phyloP scores from a whole-genome alignment of 2,329 filamentous ascomycete species.

The Immersiporthe knoxdaviesiana region DNA sequence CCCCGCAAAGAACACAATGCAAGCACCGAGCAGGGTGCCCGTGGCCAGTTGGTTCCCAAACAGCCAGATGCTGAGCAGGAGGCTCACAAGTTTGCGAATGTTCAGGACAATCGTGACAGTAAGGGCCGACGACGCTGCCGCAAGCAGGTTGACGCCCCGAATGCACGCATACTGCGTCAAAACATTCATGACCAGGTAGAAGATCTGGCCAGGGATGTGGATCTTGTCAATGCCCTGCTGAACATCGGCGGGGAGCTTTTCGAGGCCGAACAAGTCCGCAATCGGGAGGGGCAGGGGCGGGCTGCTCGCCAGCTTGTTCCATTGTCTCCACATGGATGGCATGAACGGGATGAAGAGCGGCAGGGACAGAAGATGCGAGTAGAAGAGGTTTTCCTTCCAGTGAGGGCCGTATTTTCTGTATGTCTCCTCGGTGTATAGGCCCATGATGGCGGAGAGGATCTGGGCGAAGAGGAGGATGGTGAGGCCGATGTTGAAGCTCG shows the following conservation, averaged over 20 bases:
- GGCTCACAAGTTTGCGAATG: constrained; percentile 88
- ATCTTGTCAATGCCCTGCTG: constrained; percentile 44
- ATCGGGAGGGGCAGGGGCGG: constrained; percentile 57
- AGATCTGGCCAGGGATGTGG: constrained; percentile 68
- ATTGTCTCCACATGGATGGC: constrained; percentile 67
- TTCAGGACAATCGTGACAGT: constrained; percentile 97
- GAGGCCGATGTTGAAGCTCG: constrained; percentile 69
- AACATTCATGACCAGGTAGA: constrained; percentile 75
- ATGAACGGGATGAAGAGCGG: constrained; percentile 76
- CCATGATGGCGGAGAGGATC: constrained; percentile 89
- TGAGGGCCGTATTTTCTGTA: constrained; percentile 85
- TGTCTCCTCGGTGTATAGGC: constrained; percentile 89
- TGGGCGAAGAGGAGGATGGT: constrained; percentile 85
- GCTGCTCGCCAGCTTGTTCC: constrained; percentile 65
- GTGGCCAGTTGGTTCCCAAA: constrained; percentile 83
- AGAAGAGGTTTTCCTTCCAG: constrained; percentile 97
- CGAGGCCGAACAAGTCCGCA: constrained; percentile 38
- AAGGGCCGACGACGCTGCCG: constrained; percentile 83
- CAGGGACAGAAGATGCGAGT: constrained; percentile 77
- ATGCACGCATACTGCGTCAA: constrained; percentile 95
- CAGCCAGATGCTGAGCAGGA: constrained; percentile 88
- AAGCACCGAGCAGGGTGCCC: constrained; percentile 79
- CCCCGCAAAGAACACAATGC: constrained; percentile 88
- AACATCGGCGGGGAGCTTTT: constrained; percentile 43
- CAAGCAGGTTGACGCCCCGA: constrained; percentile 91